A percentile compares a stretch with the other conserved stretches of the same genome.
phyloP scores from a whole-genome alignment of 768 basidiomycete genomes.

The Coprinopsis cinerea region DNA sequence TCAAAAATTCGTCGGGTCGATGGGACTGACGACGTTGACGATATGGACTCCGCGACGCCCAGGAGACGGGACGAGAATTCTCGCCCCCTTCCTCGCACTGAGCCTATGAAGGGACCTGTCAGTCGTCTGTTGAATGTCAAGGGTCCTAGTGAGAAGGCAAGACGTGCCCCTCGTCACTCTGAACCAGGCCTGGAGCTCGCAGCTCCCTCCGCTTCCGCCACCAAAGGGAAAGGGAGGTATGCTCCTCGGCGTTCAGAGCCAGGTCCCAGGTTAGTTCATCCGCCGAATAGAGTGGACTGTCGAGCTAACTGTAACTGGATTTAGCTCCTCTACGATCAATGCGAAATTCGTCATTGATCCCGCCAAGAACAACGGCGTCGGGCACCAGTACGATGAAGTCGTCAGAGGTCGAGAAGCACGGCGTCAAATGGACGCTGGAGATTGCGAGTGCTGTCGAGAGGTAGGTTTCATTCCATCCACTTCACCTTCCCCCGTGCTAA shows the following conservation, averaged over 20 bases:
- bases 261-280: constrained; percentile 21
- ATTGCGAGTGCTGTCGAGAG: constrained; percentile 79
- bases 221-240: constrained; percentile 15
- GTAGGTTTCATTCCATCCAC: constrained; percentile 34
- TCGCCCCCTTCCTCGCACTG: constrained; percentile 4
- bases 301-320: constrained; percentile 2
- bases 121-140: not conserved
- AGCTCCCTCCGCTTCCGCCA: constrained; percentile 2
- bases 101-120: constrained; percentile 1
- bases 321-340: constrained; percentile 45
- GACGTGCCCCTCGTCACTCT: too few relatives aligned
- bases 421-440: constrained; percentile 60
- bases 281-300: not conserved
- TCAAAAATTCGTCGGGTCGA: constrained; percentile 3
- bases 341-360: constrained; percentile 63
- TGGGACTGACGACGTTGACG: not conserved
- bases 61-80: constrained; percentile 4
- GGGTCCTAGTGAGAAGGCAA: too few relatives aligned
- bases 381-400: constrained; percentile 71
- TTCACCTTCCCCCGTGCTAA: not conserved
- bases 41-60: constrained; percentile 3
- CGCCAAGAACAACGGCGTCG: constrained; percentile 54
- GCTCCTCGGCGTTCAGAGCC: constrained; percentile 6
- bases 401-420: constrained; percentile 63
- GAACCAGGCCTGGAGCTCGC: too few relatives aligned